Evolutionary conservation across 2,329 filamentous ascomycete species (phyloP).

Genomic region (Colletotrichum aenigma): DNA sequence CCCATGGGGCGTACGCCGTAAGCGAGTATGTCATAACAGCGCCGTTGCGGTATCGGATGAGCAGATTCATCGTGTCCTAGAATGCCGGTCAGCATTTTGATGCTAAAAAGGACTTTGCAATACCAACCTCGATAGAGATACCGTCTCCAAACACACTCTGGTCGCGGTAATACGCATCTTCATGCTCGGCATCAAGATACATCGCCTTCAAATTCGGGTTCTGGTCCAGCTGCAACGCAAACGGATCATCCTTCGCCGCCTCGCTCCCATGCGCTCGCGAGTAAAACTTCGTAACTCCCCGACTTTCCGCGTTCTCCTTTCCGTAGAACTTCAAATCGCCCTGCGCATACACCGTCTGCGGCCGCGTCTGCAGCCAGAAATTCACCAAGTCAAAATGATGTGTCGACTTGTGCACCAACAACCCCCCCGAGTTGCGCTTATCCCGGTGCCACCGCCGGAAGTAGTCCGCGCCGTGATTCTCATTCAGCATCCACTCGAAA

Average conservation of each 20-base stretch:
- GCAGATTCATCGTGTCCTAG: conserved; percentile 62
- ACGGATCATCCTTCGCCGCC: conserved; percentile 57
- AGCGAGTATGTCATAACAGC: conserved; percentile 64
- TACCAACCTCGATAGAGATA: conserved; percentile 59
- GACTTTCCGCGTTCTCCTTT: conserved; percentile 49
- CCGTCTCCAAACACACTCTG: conserved; percentile 68
- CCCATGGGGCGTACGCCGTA: conserved; percentile 67
- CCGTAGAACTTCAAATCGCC: conserved; percentile 54
- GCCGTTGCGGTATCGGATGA: conserved; percentile 61
- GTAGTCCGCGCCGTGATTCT: conserved; percentile 52
- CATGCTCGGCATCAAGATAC: conserved; percentile 67
- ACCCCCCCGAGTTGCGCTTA: conserved; percentile 50
- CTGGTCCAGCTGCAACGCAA: conserved; percentile 59
- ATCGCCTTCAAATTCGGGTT: conserved; percentile 59
- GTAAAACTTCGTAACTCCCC: conserved; percentile 55
- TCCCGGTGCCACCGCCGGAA: conserved; percentile 56
- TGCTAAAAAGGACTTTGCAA: accelerated
- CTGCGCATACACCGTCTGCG: conserved; percentile 47
- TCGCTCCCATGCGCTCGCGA: conserved; percentile 54
- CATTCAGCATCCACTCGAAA: conserved; percentile 56
- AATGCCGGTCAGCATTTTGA: accelerated
- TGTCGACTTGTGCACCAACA: conserved; percentile 54
- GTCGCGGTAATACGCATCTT: conserved; percentile 66
- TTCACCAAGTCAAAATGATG: conserved; percentile 58
- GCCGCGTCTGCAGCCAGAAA: conserved; percentile 50